Percentiles rank a stretch among this genome's conserved stretches.
Conservation (phyloP, 2,329 filamentous ascomycete genomes). For the Pseudocercospora fijiensis region DNA sequence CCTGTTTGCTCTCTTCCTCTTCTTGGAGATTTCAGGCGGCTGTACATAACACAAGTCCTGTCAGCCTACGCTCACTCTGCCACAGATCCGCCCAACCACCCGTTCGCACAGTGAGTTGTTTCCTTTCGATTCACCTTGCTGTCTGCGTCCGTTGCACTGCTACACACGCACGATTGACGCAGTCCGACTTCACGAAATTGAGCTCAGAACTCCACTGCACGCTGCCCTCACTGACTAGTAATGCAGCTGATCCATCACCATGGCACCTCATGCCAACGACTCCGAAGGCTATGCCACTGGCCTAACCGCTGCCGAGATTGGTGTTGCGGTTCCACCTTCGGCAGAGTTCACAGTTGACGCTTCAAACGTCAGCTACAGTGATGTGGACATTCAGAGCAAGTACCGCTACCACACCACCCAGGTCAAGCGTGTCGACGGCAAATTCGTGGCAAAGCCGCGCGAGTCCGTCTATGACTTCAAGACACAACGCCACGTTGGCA, state of each 20-base stretch:
- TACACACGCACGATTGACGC: too few relatives aligned
- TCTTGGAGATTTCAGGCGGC: neutral
- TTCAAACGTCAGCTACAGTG: conserved; percentile 88
- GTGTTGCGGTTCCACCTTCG: conserved; percentile 1
- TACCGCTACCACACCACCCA: conserved; percentile 96
- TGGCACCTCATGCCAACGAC: conserved; percentile 91
- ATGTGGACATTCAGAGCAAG: conserved; percentile 83
- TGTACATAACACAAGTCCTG: neutral
- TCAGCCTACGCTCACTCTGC: conserved; percentile 40
- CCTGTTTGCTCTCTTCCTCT: conserved; percentile 7
- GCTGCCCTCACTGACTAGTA: neutral
- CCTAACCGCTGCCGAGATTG: conserved; percentile 28
- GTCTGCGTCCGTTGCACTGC: too few relatives aligned
- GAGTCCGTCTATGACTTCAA: conserved; percentile 96
- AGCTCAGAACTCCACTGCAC: too few relatives aligned
- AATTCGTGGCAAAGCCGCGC: conserved; percentile 78
- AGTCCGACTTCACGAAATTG: too few relatives aligned
- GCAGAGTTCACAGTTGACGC: conserved; percentile 78
- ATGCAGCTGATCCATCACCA: conserved; percentile 44
- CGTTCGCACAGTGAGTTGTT: neutral
- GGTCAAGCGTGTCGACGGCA: conserved; percentile 70
- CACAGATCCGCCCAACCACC: neutral
- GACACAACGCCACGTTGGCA: conserved; percentile 88
- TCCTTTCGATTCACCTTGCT: too few relatives aligned
- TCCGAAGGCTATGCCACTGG: conserved; percentile 57